These are phyloP conservation scores for Calonectria fujianensis DNA, from an alignment of 2,329 filamentous ascomycete species.

Conservation along the genomic window DNA sequence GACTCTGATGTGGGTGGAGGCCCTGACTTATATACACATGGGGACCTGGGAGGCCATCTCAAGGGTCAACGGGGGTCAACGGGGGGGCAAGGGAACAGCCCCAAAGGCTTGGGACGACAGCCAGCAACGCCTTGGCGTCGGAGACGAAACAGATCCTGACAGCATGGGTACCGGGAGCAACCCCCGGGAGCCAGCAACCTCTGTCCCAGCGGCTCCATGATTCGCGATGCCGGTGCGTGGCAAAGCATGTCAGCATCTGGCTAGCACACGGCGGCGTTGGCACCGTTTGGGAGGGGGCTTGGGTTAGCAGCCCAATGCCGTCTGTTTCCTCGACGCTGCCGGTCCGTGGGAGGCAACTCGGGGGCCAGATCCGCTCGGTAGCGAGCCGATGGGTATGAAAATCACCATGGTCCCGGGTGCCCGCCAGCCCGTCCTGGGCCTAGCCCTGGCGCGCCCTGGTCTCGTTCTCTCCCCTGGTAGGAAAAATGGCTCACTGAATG, in stretches of 20 bases:
- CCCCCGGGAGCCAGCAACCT: not conserved
- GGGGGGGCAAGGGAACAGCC: slow-evolving; percentile 34
- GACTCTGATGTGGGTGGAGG: slow-evolving; percentile 43
- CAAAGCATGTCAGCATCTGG: slow-evolving; percentile 30
- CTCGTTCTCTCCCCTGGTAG: slow-evolving; percentile 34
- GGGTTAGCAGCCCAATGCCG: not conserved
- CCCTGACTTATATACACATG: slow-evolving; percentile 49
- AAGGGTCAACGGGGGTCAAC: slow-evolving; percentile 45
- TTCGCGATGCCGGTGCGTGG: slow-evolving; percentile 48
- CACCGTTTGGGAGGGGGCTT: slow-evolving; percentile 8
- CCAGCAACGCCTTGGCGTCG: slow-evolving; percentile 33
- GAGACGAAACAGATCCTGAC: slow-evolving; percentile 30
- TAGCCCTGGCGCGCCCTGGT: slow-evolving; percentile 34
- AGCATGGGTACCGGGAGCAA: slow-evolving; percentile 20
- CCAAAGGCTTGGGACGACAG: slow-evolving; percentile 46
- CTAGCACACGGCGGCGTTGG: slow-evolving; percentile 41
- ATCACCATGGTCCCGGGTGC: slow-evolving; percentile 21
- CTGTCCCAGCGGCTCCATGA: slow-evolving; percentile 46
- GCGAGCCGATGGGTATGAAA: slow-evolving; percentile 48
- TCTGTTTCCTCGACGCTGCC: slow-evolving; percentile 25
- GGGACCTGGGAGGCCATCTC: slow-evolving; percentile 34
- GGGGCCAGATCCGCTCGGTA: slow-evolving; percentile 47
- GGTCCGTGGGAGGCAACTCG: slow-evolving; percentile 31
- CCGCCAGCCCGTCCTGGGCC: not conserved
- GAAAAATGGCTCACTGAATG: slow-evolving; percentile 53